These are phyloP conservation scores for Epichloe scottii DNA, from an alignment of 2,329 filamentous ascomycete genomes.

Conservation along the genomic window DNA sequence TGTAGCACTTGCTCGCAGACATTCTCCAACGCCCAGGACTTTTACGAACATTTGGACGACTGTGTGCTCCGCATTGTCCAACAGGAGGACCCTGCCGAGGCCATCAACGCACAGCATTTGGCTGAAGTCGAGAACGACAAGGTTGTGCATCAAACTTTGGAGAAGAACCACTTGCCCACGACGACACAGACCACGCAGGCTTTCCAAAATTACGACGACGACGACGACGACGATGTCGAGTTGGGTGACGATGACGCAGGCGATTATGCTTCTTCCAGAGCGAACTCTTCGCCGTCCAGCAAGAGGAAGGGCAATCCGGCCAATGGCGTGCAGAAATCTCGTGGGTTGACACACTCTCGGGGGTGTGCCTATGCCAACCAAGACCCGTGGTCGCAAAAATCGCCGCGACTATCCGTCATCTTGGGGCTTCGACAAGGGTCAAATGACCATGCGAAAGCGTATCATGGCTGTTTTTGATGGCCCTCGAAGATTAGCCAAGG, in stretches of 20 bases:
- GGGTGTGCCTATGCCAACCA: conserved; percentile 50
- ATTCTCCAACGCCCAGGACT: conserved; percentile 89
- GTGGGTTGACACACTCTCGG: conserved; percentile 66
- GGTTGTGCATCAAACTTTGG: conserved; percentile 47
- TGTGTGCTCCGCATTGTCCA: conserved; percentile 61
- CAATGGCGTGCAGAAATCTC: conserved; percentile 51
- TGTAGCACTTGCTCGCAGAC: conserved; percentile 89
- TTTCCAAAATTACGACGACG: conserved; percentile 34
- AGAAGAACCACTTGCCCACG: conserved; percentile 47
- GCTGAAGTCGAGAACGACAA: conserved; percentile 53
- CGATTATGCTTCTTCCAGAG: conserved; percentile 33
- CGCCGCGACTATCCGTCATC: conserved; percentile 85
- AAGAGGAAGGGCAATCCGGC: conserved; percentile 44
- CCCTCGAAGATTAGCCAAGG: conserved; percentile 77
- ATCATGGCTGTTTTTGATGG: conserved; percentile 91
- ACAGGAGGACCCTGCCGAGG: conserved; percentile 57
- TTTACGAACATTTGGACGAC: conserved; percentile 91
- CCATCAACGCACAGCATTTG: conserved; percentile 54
- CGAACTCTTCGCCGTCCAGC: conserved; percentile 25
- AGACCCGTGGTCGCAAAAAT: conserved; percentile 67
- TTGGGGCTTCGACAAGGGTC: conserved; percentile 84
- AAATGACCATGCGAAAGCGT: conserved; percentile 98
- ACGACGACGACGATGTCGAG: conserved; percentile 29
- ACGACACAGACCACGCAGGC: conserved; percentile 30
- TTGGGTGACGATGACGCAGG: conserved; percentile 41